Conservation (phyloP, 495 filamentous ascomycete genomes). For the Xylaria nigripes region DNA sequence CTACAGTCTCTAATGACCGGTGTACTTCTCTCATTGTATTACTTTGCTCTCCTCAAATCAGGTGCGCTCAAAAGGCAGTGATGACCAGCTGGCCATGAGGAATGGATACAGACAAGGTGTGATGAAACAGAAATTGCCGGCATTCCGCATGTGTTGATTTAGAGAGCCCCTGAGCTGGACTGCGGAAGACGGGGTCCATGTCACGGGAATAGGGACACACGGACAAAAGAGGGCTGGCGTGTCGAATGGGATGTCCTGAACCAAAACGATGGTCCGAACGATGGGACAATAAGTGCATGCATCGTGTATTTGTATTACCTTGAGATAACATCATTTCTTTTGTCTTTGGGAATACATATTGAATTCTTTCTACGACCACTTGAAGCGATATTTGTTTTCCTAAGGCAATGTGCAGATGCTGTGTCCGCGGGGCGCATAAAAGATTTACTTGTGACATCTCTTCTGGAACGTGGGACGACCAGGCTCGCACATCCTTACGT, state of each 20-base stretch:
- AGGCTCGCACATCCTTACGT: not conserved
- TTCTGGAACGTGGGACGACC: not conserved
- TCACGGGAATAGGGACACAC: not conserved
- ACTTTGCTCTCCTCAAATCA: not conserved
- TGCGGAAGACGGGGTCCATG: not conserved
- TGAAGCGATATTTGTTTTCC: not conserved
- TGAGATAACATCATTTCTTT: not conserved
- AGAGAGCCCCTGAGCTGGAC: not conserved
- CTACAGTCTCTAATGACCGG: not conserved
- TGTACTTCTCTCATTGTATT: not conserved
- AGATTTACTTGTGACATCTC: not conserved
- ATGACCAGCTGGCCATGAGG: too few relatives aligned
- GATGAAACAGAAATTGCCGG: not conserved
- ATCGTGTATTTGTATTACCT: not conserved
- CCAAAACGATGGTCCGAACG: not conserved
- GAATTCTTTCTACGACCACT: not conserved
- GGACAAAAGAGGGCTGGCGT: not conserved
- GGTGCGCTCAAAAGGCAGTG: too few relatives aligned
- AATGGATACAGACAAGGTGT: too few relatives aligned
- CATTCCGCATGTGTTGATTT: not conserved
- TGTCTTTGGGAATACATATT: slow-evolving; percentile 1
- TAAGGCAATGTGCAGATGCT: not conserved
- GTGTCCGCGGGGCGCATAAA: not conserved
- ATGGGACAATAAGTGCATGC: not conserved
- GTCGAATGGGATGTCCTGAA: not conserved